Conservation (phyloP, 2,329 filamentous ascomycete genomes). For the Ceratocystis destructans region DNA sequence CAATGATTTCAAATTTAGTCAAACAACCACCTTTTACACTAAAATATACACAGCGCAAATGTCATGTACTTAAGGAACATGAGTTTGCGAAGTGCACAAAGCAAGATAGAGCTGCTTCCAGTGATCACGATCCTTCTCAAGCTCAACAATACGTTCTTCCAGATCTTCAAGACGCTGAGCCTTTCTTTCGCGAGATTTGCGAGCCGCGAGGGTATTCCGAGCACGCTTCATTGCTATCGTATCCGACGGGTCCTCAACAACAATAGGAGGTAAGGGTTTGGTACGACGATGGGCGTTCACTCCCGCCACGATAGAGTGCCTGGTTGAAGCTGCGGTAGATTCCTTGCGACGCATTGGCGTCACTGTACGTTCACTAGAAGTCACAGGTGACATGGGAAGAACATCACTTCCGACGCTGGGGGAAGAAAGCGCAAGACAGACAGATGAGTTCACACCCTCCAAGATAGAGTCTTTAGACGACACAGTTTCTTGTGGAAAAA, state of each 20-base stretch:
- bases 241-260: constrained; percentile 60
- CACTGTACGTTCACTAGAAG: neutral
- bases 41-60: too few species aligned
- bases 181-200: constrained; percentile 83
- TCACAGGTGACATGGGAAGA: constrained; percentile 9
- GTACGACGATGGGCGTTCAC: constrained; percentile 62
- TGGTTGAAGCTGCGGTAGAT: constrained; percentile 24
- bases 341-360: constrained; percentile 13
- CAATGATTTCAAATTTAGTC: too few species aligned
- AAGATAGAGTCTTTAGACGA: constrained; percentile 21
- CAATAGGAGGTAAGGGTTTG: constrained; percentile 67
- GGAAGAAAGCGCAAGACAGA: constrained; percentile 15
- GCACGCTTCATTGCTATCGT: constrained; percentile 79
- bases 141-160: constrained; percentile 56
- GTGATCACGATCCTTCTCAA: constrained; percentile 52
- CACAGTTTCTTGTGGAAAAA: constrained; percentile 45
- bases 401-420: neutral
- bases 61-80: constrained; percentile 21
- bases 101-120: constrained; percentile 46
- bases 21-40: too few species aligned
- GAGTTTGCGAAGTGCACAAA: constrained; percentile 25
- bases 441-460: constrained; percentile 14
- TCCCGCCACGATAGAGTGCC: constrained; percentile 56
- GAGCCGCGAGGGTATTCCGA: constrained; percentile 82
- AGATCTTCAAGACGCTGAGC: constrained; percentile 60